Conservation (phyloP, 2,329 filamentous ascomycete species). For the Pseudopithomyces chartarum region DNA sequence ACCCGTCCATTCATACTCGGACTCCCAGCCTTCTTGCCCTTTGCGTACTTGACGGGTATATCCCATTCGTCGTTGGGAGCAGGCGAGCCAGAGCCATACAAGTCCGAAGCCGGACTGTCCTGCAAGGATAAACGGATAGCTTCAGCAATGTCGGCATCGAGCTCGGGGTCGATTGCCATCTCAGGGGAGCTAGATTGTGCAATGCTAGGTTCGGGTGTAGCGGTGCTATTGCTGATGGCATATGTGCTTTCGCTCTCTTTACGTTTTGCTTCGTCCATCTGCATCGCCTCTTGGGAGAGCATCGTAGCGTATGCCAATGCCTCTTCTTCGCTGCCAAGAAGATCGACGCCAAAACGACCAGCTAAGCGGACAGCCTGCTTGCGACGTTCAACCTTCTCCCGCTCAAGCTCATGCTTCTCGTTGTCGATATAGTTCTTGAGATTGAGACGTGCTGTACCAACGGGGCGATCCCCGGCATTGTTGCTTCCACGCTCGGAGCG, state of each 20-base stretch:
- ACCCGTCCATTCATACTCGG: conserved; percentile 32
- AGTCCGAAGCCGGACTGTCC: conserved; percentile 21
- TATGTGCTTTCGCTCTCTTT: conserved; percentile 50
- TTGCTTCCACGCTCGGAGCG: conserved; percentile 70
- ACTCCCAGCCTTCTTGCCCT: conserved; percentile 39
- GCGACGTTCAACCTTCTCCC: conserved; percentile 69
- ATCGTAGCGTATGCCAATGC: conserved; percentile 66
- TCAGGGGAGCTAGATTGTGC: conserved; percentile 34
- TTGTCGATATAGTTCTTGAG: conserved; percentile 82
- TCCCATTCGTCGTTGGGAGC: conserved; percentile 37
- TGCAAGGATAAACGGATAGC: conserved; percentile 61
- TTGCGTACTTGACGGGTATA: conserved; percentile 54
- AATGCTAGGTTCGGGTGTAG: conserved; percentile 42
- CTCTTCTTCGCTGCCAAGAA: conserved; percentile 68
- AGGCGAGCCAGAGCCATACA: conserved; percentile 15
- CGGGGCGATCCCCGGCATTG: conserved; percentile 61
- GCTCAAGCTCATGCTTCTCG: conserved; percentile 80
- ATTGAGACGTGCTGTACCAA: conserved; percentile 68
- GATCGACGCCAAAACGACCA: conserved; percentile 81
- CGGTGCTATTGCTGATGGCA: conserved; percentile 42
- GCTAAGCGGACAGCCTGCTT: conserved; percentile 74
- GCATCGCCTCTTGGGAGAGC: conserved; percentile 63
- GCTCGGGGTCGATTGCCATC: conserved; percentile 50
- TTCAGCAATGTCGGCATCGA: conserved; percentile 65
- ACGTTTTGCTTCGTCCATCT: conserved; percentile 54